phyloP scores from a whole-genome alignment of 2,329 filamentous ascomycete species.

The Nannizziopsis barbatae region DNA sequence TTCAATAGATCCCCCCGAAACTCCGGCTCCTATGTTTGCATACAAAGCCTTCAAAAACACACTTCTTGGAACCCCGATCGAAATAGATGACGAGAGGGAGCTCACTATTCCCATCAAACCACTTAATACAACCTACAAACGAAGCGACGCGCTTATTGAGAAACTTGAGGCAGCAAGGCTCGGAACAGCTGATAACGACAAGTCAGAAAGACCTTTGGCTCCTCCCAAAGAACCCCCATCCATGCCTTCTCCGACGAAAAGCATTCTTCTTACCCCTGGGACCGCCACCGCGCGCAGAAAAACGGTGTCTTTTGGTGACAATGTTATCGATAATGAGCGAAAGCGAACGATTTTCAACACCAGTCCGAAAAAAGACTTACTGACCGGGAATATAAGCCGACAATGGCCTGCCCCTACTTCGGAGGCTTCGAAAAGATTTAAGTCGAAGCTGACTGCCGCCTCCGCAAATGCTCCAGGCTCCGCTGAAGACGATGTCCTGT shows the following conservation, averaged over 20 bases:
- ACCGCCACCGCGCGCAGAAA: conserved; percentile 47
- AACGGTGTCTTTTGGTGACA: conserved; percentile 49
- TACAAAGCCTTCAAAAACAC: conserved; percentile 53
- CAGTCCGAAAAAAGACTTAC: conserved; percentile 38
- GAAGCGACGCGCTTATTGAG: conserved; percentile 17
- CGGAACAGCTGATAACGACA: conserved; percentile 2
- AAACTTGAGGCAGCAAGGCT: conserved; percentile 17
- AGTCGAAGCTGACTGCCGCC: conserved; percentile 33
- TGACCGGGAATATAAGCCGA: conserved; percentile 37
- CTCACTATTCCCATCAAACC: conserved; percentile 16
- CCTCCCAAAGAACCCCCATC: conserved; percentile 19
- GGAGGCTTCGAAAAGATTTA: conserved; percentile 17
- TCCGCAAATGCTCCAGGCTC: conserved; percentile 31
- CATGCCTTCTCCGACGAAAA: conserved; percentile 45
- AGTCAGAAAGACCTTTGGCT: conserved; percentile 6
- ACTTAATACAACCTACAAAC: conserved; percentile 17
- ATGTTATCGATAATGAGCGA: conserved; percentile 46
- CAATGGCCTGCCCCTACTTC: conserved; percentile 14
- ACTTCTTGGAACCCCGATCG: conserved; percentile 47
- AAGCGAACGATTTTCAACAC: conserved; percentile 37
- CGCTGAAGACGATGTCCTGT: conserved; percentile 18
- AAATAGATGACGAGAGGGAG: conserved; percentile 27
- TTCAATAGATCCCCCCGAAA: conserved; percentile 46
- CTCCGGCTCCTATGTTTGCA: conserved; percentile 55
- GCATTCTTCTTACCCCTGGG: conserved; percentile 54